Evolutionary conservation across 768 basidiomycete species (phyloP), one percentile per base, ranked within the genome.

Genomic region (Chalciporus chontae): DNA sequence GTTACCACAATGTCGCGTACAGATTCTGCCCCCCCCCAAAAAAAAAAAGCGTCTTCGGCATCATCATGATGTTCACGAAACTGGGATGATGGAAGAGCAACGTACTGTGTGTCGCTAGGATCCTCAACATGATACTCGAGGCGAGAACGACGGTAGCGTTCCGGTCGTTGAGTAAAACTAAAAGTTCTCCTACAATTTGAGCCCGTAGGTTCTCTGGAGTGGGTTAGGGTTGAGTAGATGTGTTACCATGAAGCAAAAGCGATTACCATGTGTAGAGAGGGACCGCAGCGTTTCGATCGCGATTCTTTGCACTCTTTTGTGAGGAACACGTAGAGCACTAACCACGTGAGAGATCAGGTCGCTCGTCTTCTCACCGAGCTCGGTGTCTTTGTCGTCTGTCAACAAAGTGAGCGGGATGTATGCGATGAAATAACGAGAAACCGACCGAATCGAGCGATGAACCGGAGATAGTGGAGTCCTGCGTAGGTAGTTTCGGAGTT

Each of bases 401-500:
- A 17, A 24, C 1, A 1, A 10, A 6, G 26, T 51, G 3, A 48
- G 38, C 3, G 17, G 10, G 5, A 15, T 32, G 23, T 7, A 4
- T 3, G 15, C 34, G 27, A 31, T 19, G 5, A 29, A 15, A 32
- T 9, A 13, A 15, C 19, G 37, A 10, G 11, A 2, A 4, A 44
- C 57, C 13, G 6, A 65, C 64, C 60, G 8, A 58, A 53, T 50
- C 49, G 31, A 41, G 56, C 51, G 17, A 67, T 24, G 0, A 51
- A 27, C 5, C 55, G 65, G 2, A 66, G 40, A 36, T 66, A 66
- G 32, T 64, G 57, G 40, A 66, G 45, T 5, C 56, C 56, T 4
- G 62, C 60, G 14, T 58, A 56, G 2, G 40, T 45, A 2, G 38
- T 46, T 26, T 53, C 53, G 26, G 53, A 41, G 1, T 38, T 19